These are phyloP conservation scores for Liriodendron chinense DNA, from an alignment of 164 flowering plant species.

Conservation along the genomic window DNA sequence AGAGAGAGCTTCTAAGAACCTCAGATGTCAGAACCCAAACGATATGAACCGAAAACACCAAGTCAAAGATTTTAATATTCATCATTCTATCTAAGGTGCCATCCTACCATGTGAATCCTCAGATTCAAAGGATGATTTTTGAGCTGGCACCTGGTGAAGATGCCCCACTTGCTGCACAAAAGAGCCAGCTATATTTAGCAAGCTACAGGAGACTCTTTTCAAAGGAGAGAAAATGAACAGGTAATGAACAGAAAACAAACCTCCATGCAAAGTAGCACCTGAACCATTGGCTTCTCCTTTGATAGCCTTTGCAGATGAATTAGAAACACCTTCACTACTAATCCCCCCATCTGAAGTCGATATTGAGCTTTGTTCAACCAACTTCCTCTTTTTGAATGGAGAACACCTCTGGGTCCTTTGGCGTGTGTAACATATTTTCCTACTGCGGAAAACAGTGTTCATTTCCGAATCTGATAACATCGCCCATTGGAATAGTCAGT, in stretches of 20 bases:
- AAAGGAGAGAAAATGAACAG: not conserved
- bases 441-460: constrained; percentile 38
- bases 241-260: constrained; percentile 15
- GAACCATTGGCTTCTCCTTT: constrained; percentile 29
- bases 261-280: constrained; percentile 32
- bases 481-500: not conserved
- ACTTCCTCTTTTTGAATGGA: constrained; percentile 70
- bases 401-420: constrained; percentile 64
- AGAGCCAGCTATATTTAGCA: not conserved
- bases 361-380: constrained; percentile 34
- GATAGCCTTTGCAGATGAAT: constrained; percentile 31
- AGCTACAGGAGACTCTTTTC: not conserved
- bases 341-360: constrained; percentile 42
- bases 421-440: constrained; percentile 46
- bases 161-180: constrained; percentile 39
- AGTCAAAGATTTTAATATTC: constrained; percentile 17
- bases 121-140: constrained; percentile 37
- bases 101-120: constrained; percentile 74
- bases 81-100: not conserved
- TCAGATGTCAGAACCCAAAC: not conserved
- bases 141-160: constrained; percentile 43
- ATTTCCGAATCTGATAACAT: constrained; percentile 45
- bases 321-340: constrained; percentile 28
- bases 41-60: constrained; percentile 1
- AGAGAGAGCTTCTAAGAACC: constrained; percentile 7